Percentiles rank a stretch among this genome's conserved stretches.
These are phyloP conservation scores for Geranomyces variabilis DNA, from an alignment of 192 early-diverging fungal genomes.

Conservation along the genomic window DNA sequence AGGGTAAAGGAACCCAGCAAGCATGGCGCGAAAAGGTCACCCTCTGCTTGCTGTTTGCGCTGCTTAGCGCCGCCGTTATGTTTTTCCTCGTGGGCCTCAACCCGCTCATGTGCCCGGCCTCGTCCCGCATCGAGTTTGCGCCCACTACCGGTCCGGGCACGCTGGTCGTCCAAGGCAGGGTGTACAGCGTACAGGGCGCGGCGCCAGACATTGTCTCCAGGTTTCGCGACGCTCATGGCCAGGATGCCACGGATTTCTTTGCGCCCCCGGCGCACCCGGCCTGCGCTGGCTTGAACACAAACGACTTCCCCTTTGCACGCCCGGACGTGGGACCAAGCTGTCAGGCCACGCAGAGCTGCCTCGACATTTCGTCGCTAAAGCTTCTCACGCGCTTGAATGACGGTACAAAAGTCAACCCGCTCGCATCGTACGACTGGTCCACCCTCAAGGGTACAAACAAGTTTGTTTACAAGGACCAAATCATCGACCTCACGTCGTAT, in stretches of 20 bases:
- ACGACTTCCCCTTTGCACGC: conserved; percentile 27
- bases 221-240: conserved; percentile 7
- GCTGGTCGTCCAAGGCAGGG: conserved; percentile 17
- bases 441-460: conserved; percentile 22
- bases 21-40: conserved; percentile 63
- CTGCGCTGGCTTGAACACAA: background rate
- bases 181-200: conserved; percentile 15
- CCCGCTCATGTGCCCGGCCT: conserved; percentile 36
- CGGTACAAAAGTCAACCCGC: conserved; percentile 21
- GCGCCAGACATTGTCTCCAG: background rate
- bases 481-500: conserved; percentile 36
- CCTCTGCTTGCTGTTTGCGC: conserved; percentile 38
- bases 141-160: conserved; percentile 10
- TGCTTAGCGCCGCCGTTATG: conserved; percentile 35
- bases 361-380: background rate
- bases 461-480: conserved; percentile 23
- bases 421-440: conserved; percentile 32
- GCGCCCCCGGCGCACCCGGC: background rate
- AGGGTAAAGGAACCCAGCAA: conserved; percentile 43
- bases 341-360: background rate
- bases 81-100: conserved; percentile 46
- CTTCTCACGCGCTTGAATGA: conserved; percentile 37
- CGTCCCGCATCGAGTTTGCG: background rate
- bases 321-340: conserved; percentile 20
- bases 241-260: conserved; percentile 29